These are phyloP conservation scores for Stentor coeruleus DNA, from an alignment of 73 alveolate species.

Conservation along the genomic window DNA sequence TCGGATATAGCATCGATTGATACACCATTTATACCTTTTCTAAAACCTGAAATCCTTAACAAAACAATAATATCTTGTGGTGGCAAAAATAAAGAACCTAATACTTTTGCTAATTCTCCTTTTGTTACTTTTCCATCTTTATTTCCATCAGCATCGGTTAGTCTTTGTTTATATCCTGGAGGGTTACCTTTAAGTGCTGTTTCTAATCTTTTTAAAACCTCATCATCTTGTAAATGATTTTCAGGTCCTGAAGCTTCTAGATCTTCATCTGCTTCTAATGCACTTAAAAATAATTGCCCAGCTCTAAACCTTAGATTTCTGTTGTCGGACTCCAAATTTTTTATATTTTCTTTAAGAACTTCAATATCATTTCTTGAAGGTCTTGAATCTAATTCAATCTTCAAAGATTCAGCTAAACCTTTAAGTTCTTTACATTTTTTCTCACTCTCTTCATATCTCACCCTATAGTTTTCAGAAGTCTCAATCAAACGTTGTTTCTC, in stretches of 20 bases:
- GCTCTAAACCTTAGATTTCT: slow-evolving; percentile 25
- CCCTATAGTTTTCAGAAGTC: neutral
- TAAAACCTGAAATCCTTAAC: slow-evolving; percentile 23
- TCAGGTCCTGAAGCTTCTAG: neutral
- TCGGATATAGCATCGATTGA: neutral
- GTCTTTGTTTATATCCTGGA: slow-evolving; percentile 15
- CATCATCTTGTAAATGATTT: slow-evolving; percentile 14
- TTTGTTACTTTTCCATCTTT: slow-evolving; percentile 31
- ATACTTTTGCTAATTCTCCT: slow-evolving; percentile 12
- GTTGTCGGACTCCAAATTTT: neutral
- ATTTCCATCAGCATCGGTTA: slow-evolving; percentile 8
- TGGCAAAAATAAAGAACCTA: neutral
- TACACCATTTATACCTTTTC: neutral
- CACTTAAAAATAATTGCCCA: slow-evolving; percentile 8
- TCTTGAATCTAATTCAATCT: neutral
- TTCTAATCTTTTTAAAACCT: slow-evolving; percentile 8
- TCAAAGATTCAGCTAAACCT: neutral
- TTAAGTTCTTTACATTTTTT: neutral
- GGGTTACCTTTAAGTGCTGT: neutral
- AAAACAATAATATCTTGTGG: slow-evolving; percentile 18
- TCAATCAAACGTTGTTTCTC: neutral
- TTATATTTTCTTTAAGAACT: neutral
- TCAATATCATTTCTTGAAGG: slow-evolving; percentile 13
- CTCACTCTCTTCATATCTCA: neutral
- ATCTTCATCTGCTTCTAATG: slow-evolving; percentile 7